Base-by-base conservation (phyloP, 2,329 filamentous ascomycete species). In the Pleomassaria siparia region DNA sequence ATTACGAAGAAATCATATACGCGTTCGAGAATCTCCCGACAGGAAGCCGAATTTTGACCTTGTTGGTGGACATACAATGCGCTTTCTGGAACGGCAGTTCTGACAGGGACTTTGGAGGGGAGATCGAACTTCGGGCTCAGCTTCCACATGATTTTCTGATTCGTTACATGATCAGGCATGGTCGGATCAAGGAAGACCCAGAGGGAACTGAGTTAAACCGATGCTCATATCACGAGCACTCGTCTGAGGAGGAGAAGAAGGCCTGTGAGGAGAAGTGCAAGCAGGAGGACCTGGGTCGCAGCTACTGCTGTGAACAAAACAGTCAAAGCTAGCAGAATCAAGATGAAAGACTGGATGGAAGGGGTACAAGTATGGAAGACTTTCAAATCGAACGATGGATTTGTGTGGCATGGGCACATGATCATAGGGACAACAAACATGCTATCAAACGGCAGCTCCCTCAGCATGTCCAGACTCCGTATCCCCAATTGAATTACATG, bases 1-100 rank as follows among this genome's bases (percentile, higher is more conserved):
- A 47, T 25, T 45, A 33, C 26, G 36, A 46, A 25, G 43, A 40
- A n/a, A 21, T 54, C 15, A 44, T 37, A n/a, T 49, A 51, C 26
- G 49, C 44, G 20, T 54, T 51, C 30, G 36, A 49, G n/a, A 49
- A 49, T 36, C 25, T 54, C 11, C 51, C 49, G 13, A 21, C 46
- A 9, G 44, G 39, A 11, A 46, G 51, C 15, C 49, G 43, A 11
- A 29, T 54, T 18, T 43, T 55, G 12, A 39, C 45, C 20, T 35
- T 53, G 9, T 41, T 53, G 10, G 50, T 51, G 18, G 53, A 55
- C 26, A 15, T 15, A 22, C 20, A 28, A 3, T 9, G 6, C 3
- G 9, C n/a, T 5, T 4, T 25, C 18, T 24, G 37, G 33, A 18
- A 20, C 7, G 15, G 15, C 12, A 37, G 12, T 9, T 11, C 37